Evolutionary conservation across 345 rosid genomes (phyloP).

Genomic region (Carallia brachiata): DNA sequence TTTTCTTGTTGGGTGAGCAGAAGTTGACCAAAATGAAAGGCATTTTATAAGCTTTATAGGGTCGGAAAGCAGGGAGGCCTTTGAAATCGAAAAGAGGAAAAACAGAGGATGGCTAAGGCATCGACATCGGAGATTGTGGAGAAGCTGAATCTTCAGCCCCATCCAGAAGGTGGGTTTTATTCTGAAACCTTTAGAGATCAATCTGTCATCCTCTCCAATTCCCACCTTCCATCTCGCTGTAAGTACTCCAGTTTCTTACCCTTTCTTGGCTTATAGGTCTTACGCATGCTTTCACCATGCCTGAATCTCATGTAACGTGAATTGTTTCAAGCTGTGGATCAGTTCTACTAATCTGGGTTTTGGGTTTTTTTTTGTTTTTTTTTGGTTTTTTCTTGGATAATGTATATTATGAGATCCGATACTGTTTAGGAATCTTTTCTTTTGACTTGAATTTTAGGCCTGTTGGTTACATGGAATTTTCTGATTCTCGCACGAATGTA

Average conservation of each 20-base stretch:
- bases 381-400: background rate
- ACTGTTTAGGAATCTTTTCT: background rate
- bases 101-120: conserved; percentile 33
- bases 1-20: too few species aligned
- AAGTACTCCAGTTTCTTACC: conserved; percentile 17
- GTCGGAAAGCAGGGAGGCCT: too few species aligned
- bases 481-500: too few species aligned
- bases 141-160: conserved; percentile 59
- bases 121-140: conserved; percentile 47
- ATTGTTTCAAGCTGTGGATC: too few species aligned
- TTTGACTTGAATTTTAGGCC: background rate
- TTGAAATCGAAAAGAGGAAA: too few species aligned
- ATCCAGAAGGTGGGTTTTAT: conserved; percentile 85
- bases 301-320: background rate
- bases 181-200: conserved; percentile 70
- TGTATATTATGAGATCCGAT: background rate
- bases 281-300: background rate
- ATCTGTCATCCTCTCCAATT: conserved; percentile 62
- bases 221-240: conserved; percentile 81
- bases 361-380: too few species aligned
- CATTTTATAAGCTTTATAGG: too few species aligned
- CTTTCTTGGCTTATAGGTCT: background rate
- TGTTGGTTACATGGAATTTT: background rate
- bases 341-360: too few species aligned
- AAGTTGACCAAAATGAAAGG: too few species aligned